These are phyloP conservation scores for Neckera pumila DNA, from an alignment of 225 moss, liverwort and hornwort genomes.

Conservation along the genomic window DNA sequence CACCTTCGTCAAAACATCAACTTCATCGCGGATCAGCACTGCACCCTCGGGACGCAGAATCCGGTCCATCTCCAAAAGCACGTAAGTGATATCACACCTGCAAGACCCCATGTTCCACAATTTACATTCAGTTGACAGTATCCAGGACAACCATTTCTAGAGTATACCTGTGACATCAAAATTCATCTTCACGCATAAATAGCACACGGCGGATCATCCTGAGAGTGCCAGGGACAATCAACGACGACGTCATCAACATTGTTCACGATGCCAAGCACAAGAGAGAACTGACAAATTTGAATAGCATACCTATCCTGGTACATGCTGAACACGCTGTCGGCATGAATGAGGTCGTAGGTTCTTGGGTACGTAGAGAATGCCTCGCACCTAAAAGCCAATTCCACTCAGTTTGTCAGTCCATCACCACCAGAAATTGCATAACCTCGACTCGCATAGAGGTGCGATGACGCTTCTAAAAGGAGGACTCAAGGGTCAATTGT, in stretches of 20 bases:
- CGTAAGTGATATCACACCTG: constrained; percentile 67
- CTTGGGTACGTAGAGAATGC: constrained; percentile 95
- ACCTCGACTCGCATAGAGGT: background rate
- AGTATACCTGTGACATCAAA: background rate
- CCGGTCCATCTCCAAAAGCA: constrained; percentile 83
- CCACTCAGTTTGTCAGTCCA: background rate
- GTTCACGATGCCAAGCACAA: background rate
- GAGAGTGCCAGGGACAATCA: background rate
- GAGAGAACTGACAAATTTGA: no score
- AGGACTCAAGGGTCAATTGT: background rate
- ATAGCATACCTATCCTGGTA: constrained; percentile 73
- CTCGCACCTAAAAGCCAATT: constrained; percentile 53
- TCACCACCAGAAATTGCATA: background rate
- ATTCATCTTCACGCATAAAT: background rate
- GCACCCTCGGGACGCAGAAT: constrained; percentile 78
- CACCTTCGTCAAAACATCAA: constrained; percentile 73
- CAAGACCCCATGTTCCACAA: background rate
- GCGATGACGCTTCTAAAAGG: background rate
- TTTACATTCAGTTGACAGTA: background rate
- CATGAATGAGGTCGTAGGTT: constrained; percentile 84
- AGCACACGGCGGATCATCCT: background rate
- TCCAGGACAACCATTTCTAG: no score
- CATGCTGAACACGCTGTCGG: constrained; percentile 82
- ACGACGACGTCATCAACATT: background rate
- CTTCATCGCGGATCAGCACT: constrained; percentile 61